These are phyloP conservation scores for Solanum dulcamara DNA, from an alignment of 257 asterid genomes.

Conservation along the genomic window DNA sequence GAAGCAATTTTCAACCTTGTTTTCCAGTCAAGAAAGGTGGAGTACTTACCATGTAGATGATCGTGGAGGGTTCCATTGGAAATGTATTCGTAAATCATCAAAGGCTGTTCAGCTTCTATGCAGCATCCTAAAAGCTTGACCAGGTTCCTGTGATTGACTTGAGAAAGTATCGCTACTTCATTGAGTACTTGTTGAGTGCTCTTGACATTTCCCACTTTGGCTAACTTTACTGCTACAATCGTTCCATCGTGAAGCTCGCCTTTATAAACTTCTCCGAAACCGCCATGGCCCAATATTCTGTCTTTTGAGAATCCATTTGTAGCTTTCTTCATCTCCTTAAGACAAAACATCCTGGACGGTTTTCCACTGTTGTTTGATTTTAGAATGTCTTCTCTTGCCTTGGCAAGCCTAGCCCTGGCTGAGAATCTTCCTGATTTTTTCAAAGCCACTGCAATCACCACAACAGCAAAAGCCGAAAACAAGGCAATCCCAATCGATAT, in stretches of 20 bases:
- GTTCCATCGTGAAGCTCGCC: slow-evolving; percentile 23
- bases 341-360: slow-evolving; percentile 19
- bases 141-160: slow-evolving; percentile 36
- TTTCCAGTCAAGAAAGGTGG: slow-evolving; percentile 21
- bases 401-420: slow-evolving; percentile 12
- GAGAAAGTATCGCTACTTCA: slow-evolving; percentile 34
- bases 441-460: slow-evolving; percentile 1
- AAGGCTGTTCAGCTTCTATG: slow-evolving; percentile 32
- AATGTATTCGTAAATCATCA: slow-evolving; percentile 32
- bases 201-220: slow-evolving; percentile 24
- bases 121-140: slow-evolving; percentile 34
- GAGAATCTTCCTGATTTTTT: slow-evolving; percentile 7
- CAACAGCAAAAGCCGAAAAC: background rate
- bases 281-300: slow-evolving; percentile 29
- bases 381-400: slow-evolving; percentile 28
- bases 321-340: slow-evolving; percentile 30
- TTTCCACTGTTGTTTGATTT: slow-evolving; percentile 18
- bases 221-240: slow-evolving; percentile 22
- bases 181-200: slow-evolving; percentile 28
- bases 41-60: slow-evolving; percentile 20
- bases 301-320: slow-evolving; percentile 27
- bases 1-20: slow-evolving; percentile 23
- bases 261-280: slow-evolving; percentile 34
- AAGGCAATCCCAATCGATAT: slow-evolving; percentile 14
- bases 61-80: slow-evolving; percentile 33